phyloP scores from a whole-genome alignment of 2,329 filamentous ascomycete genomes.

The Dactylellina drechsleri region DNA sequence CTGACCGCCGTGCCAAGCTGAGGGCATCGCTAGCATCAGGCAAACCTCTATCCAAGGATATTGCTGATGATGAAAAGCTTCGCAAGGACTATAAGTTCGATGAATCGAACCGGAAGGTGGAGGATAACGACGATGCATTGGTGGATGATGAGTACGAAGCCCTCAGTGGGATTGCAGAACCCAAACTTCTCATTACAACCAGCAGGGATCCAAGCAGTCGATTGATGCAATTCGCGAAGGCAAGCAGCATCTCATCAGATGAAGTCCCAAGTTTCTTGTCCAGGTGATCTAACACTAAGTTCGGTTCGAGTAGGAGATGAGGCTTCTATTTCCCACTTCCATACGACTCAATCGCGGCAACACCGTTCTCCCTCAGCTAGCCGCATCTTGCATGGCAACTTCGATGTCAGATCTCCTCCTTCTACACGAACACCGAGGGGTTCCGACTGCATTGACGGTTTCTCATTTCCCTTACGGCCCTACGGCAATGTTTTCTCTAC shows the following conservation, averaged over 20 bases:
- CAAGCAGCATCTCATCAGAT: neutral
- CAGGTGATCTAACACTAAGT: neutral
- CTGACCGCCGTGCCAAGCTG: conserved; percentile 87
- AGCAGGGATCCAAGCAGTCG: conserved; percentile 86
- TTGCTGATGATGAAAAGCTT: conserved; percentile 85
- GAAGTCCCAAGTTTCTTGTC: neutral
- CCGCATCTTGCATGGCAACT: conserved; percentile 80
- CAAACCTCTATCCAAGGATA: conserved; percentile 67
- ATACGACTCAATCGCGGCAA: conserved; percentile 93
- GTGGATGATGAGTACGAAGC: conserved; percentile 90
- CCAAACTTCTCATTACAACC: conserved; percentile 88
- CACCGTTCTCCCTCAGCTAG: conserved; percentile 83
- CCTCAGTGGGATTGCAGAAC: conserved; percentile 89
- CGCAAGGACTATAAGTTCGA: conserved; percentile 93
- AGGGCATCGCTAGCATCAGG: conserved; percentile 87
- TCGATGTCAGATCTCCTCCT: conserved; percentile 86
- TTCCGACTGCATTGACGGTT: conserved; percentile 86
- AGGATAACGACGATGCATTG: conserved; percentile 74
- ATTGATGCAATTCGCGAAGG: conserved; percentile 78
- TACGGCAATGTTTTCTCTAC: conserved; percentile 84
- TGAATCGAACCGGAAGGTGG: conserved; percentile 73
- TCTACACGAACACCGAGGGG: conserved; percentile 91
- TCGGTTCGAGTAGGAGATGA: conserved; percentile 75
- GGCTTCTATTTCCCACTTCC: conserved; percentile 81
- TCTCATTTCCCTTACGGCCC: conserved; percentile 90